Conservation (phyloP, 169 alveolate species). For the Eimeria necatrix region DNA sequence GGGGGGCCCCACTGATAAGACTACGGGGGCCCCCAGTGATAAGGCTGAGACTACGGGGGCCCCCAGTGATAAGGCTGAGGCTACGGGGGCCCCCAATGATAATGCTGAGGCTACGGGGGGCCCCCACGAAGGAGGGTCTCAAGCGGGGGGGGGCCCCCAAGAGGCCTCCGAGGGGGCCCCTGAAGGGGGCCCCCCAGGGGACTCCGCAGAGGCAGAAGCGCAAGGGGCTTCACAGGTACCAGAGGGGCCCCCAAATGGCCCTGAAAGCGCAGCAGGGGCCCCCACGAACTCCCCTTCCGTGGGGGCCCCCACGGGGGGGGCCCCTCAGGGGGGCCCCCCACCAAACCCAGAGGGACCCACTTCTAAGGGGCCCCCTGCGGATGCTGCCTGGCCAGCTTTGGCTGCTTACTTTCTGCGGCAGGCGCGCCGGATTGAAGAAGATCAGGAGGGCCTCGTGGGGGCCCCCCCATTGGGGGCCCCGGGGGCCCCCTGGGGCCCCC, state of each 20-base stretch:
- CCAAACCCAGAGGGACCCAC: neutral
- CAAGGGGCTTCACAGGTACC: neutral
- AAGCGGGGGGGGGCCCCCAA: neutral
- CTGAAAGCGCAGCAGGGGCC: no score
- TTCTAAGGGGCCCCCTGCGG: neutral
- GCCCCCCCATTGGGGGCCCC: neutral
- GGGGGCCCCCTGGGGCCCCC: neutral
- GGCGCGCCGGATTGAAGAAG: no score
- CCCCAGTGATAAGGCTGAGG: no score
- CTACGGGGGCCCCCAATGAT: no score
- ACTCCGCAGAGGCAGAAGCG: neutral
- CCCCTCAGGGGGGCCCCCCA: neutral
- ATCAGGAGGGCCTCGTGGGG: no score
- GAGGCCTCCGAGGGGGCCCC: neutral
- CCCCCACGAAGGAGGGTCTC: neutral
- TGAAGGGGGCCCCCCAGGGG: neutral
- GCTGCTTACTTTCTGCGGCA: constrained; percentile 5
- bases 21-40: no score
- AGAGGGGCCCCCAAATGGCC: no score
- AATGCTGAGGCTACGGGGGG: no score
- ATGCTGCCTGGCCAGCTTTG: neutral
- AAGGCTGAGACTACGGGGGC: no score
- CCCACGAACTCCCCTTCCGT: no score
- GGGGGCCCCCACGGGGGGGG: no score
- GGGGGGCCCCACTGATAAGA: no score